Conservation (phyloP, 257 asterid genomes). For the Anisodus tanguticus region DNA sequence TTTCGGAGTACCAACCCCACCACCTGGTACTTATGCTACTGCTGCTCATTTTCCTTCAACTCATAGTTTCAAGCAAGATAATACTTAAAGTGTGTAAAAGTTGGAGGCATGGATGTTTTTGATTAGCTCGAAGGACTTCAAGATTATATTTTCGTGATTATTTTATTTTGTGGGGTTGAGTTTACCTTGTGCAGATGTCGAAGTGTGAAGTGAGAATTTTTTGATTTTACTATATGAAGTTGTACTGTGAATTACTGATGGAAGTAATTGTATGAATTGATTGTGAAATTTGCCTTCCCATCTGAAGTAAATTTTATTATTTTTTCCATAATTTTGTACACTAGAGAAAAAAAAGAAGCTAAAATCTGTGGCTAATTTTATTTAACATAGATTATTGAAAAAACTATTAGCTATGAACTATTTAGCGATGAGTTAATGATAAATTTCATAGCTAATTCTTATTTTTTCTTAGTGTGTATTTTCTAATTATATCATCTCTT, state of each 20-base stretch:
- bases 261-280: neutral
- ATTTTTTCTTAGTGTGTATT: neutral
- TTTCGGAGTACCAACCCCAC: constrained; percentile 74
- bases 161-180: neutral
- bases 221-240: neutral
- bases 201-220: neutral
- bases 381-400: too few species aligned
- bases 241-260: neutral
- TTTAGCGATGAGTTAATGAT: too few species aligned
- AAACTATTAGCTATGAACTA: too few species aligned
- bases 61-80: constrained; percentile 43
- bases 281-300: neutral
- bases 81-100: constrained; percentile 47
- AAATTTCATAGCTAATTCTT: too few species aligned
- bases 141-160: neutral
- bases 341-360: too few species aligned
- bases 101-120: neutral
- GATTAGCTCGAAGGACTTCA: neutral
- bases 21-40: constrained; percentile 51
- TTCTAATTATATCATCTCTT: neutral
- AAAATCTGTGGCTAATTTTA: too few species aligned
- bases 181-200: neutral
- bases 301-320: neutral
- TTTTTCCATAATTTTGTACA: too few species aligned
- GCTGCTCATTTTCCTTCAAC: constrained; percentile 34